These are phyloP conservation scores for Phytophthora ramorum DNA, from an alignment of 352 stramenopile species.

Conservation along the genomic window DNA sequence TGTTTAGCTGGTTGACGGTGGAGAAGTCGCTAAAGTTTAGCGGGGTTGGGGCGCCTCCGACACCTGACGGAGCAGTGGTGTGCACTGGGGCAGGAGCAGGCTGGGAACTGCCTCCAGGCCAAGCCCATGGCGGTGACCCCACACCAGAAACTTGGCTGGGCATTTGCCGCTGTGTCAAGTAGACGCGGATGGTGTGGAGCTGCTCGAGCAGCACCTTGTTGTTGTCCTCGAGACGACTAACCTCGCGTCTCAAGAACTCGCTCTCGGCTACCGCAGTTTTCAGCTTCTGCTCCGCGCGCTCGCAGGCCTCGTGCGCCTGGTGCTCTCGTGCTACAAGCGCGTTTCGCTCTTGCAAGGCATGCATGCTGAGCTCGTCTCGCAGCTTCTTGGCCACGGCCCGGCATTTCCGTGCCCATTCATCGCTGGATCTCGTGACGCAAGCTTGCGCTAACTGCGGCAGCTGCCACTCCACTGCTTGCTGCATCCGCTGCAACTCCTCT, in stretches of 20 bases:
- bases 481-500: slow-evolving; percentile 45
- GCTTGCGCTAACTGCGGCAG: slow-evolving; percentile 60
- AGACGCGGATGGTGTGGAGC: slow-evolving; percentile 63
- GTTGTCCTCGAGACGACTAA: slow-evolving; percentile 62
- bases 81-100: background rate
- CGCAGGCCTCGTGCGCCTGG: slow-evolving; percentile 34
- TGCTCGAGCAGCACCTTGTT: slow-evolving; percentile 69
- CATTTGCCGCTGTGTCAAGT: slow-evolving; percentile 59
- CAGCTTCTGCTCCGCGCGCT: slow-evolving; percentile 49
- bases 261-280: slow-evolving; percentile 48
- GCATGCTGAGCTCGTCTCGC: slow-evolving; percentile 40
- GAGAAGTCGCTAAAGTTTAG: slow-evolving; percentile 42
- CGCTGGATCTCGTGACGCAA: slow-evolving; percentile 50
- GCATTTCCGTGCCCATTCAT: slow-evolving; percentile 52
- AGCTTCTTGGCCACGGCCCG: slow-evolving; percentile 41
- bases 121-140: slow-evolving; percentile 16
- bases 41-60: slow-evolving; percentile 4
- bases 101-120: slow-evolving; percentile 6
- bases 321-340: slow-evolving; percentile 39
- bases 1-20: slow-evolving; percentile 52
- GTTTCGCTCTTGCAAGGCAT: slow-evolving; percentile 43
- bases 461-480: slow-evolving; percentile 54
- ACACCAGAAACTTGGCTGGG: slow-evolving; percentile 13
- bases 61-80: background rate
- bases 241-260: slow-evolving; percentile 59